Conservation (phyloP, 345 rosid species). For the Reutealis trisperma region DNA sequence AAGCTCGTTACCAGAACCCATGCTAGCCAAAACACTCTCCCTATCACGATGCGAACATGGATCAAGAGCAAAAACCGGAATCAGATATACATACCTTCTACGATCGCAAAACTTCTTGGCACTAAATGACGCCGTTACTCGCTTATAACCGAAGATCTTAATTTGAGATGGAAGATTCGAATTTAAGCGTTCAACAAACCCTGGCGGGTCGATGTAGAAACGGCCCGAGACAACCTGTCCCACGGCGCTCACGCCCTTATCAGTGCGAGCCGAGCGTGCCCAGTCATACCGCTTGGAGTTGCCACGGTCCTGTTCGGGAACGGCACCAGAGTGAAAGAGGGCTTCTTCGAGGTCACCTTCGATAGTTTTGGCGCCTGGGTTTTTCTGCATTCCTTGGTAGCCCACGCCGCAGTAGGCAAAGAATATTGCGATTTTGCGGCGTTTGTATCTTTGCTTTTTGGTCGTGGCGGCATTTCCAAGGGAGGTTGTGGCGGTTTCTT, state of each 20-base stretch:
- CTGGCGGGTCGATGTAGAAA: conserved; percentile 87
- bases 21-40: conserved; percentile 76
- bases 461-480: conserved; percentile 19
- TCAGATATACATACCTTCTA: conserved; percentile 86
- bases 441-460: conserved; percentile 59
- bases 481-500: conserved; percentile 16
- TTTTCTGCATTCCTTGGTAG: conserved; percentile 98
- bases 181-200: conserved; percentile 76
- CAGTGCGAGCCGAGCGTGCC: conserved; percentile 94
- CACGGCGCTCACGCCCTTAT: conserved; percentile 95
- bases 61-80: conserved; percentile 90
- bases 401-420: conserved; percentile 96
- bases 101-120: conserved; percentile 88
- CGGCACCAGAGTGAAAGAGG: conserved; percentile 76
- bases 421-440: conserved; percentile 87
- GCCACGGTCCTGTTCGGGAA: conserved; percentile 84
- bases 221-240: conserved; percentile 94
- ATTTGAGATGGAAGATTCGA: conserved; percentile 59
- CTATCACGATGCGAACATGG: conserved; percentile 71
- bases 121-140: conserved; percentile 71
- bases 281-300: conserved; percentile 67
- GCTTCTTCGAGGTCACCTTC: conserved; percentile 98
- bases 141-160: conserved; percentile 78
- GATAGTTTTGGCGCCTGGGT: conserved; percentile 94
- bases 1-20: conserved; percentile 67